Evolutionary conservation across 2,329 filamentous ascomycete species (phyloP).

Genomic region (Fusarium miscanthi): DNA sequence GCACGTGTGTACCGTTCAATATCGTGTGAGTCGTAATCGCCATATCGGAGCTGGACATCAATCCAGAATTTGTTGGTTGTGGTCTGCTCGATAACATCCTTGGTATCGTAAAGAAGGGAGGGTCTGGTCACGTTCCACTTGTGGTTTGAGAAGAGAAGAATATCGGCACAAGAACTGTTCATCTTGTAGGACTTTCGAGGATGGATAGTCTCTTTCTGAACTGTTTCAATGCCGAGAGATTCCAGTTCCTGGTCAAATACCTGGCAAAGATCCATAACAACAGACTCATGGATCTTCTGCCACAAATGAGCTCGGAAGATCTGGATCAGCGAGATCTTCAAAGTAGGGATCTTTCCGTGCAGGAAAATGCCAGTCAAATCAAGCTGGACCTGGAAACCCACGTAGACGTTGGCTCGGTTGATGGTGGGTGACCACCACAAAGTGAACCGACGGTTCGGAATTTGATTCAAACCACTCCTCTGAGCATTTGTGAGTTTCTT

Average conservation of each 20-base stretch:
- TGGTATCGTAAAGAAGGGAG: slow-evolving; percentile 93
- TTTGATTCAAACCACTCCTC: slow-evolving; percentile 95
- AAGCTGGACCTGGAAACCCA: slow-evolving; percentile 98
- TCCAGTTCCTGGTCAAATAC: slow-evolving; percentile 98
- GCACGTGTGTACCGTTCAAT: slow-evolving; percentile 97
- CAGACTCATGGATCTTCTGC: slow-evolving; percentile 99
- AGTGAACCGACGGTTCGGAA: slow-evolving; percentile 97
- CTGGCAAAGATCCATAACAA: slow-evolving; percentile 98
- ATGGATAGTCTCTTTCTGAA: slow-evolving; percentile 99
- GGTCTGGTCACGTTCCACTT: slow-evolving; percentile 99
- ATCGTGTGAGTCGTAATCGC: slow-evolving; percentile 98
- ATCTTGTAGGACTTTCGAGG: slow-evolving; percentile 99
- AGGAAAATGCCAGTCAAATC: slow-evolving; percentile 99
- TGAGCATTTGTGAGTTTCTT: slow-evolving; percentile 99
- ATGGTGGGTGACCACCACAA: slow-evolving; percentile 97
- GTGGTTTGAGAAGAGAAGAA: slow-evolving; percentile 94
- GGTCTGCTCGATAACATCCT: slow-evolving; percentile 91
- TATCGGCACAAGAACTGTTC: slow-evolving; percentile 99
- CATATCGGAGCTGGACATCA: slow-evolving; percentile 95
- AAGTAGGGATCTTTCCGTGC: slow-evolving; percentile 96
- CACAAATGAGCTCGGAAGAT: slow-evolving; percentile 99
- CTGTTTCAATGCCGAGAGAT: slow-evolving; percentile 93
- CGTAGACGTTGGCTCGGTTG: slow-evolving; percentile 96
- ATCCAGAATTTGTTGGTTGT: slow-evolving; percentile 99
- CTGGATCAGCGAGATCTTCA: slow-evolving; percentile 98